Conservation (phyloP, 768 basidiomycete species). For the Tephrocybe sp. region DNA sequence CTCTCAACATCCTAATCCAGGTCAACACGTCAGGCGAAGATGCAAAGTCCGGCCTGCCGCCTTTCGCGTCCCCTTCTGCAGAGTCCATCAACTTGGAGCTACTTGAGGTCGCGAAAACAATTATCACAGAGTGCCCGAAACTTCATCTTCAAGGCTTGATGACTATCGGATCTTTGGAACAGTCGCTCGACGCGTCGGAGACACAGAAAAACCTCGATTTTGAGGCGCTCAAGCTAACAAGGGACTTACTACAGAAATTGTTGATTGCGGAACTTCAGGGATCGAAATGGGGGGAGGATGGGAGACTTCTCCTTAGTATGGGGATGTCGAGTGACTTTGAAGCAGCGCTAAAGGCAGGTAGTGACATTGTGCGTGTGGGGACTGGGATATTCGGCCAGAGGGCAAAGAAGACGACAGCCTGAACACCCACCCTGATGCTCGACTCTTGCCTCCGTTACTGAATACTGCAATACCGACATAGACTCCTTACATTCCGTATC, state of each 20-base stretch:
- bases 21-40: slow-evolving; percentile 96
- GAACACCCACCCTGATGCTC: background rate
- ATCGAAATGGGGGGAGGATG: slow-evolving; percentile 50
- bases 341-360: slow-evolving; percentile 79
- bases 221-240: slow-evolving; percentile 59
- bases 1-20: slow-evolving; percentile 85
- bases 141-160: slow-evolving; percentile 86
- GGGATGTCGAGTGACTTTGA: slow-evolving; percentile 98
- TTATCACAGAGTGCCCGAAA: slow-evolving; percentile 71
- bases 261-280: slow-evolving; percentile 32
- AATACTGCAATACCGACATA: no score
- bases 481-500: no score
- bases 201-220: slow-evolving; percentile 69
- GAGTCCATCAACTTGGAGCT: slow-evolving; percentile 48
- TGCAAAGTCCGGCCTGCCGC: slow-evolving; percentile 81
- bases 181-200: slow-evolving; percentile 57
- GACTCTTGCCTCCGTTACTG: no score
- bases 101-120: slow-evolving; percentile 62
- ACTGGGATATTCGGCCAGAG: slow-evolving; percentile 86
- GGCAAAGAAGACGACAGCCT: slow-evolving; percentile 42
- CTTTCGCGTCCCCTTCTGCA: slow-evolving; percentile 40
- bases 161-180: slow-evolving; percentile 89
- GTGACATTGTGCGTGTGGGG: slow-evolving; percentile 88
- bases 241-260: slow-evolving; percentile 52
- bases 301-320: slow-evolving; percentile 76